Evolutionary conservation across 139 green algal species (phyloP).

Genomic region (Edaphochlamys debaryana): DNA sequence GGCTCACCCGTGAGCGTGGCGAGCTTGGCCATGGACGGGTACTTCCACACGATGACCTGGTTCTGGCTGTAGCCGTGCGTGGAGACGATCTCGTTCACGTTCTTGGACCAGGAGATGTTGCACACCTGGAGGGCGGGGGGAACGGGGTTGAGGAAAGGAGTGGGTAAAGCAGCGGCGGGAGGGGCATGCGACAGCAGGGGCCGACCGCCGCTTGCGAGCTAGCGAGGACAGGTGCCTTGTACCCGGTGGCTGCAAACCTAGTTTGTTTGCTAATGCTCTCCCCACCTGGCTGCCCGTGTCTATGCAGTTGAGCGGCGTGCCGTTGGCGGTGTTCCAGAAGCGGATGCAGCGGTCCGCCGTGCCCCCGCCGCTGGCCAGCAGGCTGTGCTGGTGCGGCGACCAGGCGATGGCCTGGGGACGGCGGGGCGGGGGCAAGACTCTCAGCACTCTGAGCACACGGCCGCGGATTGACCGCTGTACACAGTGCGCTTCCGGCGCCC

Average conservation of each 20-base stretch:
- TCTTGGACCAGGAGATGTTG: constrained; percentile 96
- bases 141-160: not conserved
- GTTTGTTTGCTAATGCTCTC: too few species aligned
- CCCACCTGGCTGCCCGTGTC: constrained; percentile 85
- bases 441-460: too few species aligned
- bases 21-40: constrained; percentile 89
- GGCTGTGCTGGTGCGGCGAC: constrained; percentile 96
- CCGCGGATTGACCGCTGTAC: too few species aligned
- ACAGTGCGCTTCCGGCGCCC: too few species aligned
- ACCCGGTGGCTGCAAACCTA: too few species aligned
- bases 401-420: constrained; percentile 86
- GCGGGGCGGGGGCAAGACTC: too few species aligned
- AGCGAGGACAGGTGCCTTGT: not conserved
- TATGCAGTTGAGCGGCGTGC: constrained; percentile 72
- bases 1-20: constrained; percentile 86
- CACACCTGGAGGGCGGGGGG: constrained; percentile 87
- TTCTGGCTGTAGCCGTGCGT: constrained; percentile 99
- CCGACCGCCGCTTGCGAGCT: too few species aligned
- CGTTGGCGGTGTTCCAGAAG: constrained; percentile 96
- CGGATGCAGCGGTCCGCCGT: constrained; percentile 90
- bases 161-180: too few species aligned
- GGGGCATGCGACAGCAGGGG: too few species aligned
- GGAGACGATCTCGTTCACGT: constrained; percentile 97
- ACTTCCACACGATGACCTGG: constrained; percentile 94
- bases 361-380: constrained; percentile 94